These are phyloP conservation scores for Gardenia jasminoides DNA, from an alignment of 257 asterid species.

Conservation along the genomic window DNA sequence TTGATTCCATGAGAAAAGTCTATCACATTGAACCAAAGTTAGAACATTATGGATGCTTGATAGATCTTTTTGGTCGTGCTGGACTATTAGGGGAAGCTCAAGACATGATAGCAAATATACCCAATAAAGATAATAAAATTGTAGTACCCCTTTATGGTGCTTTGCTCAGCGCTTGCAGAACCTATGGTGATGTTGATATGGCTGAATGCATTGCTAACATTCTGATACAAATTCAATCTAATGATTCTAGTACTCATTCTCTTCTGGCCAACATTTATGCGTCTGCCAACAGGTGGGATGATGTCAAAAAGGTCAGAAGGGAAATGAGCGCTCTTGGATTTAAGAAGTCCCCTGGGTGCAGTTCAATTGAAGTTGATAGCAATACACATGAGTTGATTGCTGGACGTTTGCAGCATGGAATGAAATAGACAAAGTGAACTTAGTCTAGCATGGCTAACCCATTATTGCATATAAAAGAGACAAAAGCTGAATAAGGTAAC, in stretches of 20 bases:
- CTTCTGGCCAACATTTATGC: constrained; percentile 74
- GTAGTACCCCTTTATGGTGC: constrained; percentile 65
- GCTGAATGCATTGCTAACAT: constrained; percentile 68
- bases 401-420: constrained; percentile 6
- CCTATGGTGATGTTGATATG: constrained; percentile 54
- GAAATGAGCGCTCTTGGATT: constrained; percentile 41
- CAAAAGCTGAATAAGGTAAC: not conserved
- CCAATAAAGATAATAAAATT: constrained; percentile 36
- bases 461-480: not conserved
- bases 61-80: constrained; percentile 82
- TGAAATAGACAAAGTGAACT: not conserved
- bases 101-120: constrained; percentile 40
- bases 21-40: constrained; percentile 63
- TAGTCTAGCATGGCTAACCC: constrained; percentile 5
- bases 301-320: constrained; percentile 47
- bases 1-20: constrained; percentile 51
- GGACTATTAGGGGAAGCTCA: constrained; percentile 80
- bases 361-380: constrained; percentile 42
- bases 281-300: constrained; percentile 77
- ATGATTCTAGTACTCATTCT: constrained; percentile 58
- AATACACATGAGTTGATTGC: constrained; percentile 13
- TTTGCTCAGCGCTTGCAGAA: constrained; percentile 83
- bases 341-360: constrained; percentile 75
- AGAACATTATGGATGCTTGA: constrained; percentile 79
- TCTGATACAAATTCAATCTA: constrained; percentile 45